Base-by-base conservation (phyloP, 2,329 filamentous ascomycete species). In the Cercospora sojina region DNA sequence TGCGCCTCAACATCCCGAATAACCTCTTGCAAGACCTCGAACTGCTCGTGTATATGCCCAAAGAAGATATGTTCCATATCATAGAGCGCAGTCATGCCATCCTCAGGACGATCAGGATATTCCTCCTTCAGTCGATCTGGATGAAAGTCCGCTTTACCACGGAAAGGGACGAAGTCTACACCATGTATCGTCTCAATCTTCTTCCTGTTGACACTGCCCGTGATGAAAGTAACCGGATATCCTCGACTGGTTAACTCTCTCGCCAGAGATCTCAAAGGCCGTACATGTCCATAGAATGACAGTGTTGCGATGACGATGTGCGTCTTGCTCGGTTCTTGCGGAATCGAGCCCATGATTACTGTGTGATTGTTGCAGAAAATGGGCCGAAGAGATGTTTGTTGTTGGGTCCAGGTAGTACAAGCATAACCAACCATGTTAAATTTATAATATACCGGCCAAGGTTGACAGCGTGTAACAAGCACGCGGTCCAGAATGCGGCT, bases 151-250 rank as follows among this genome's bases (percentile, higher is more conserved):
- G 68, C 64, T 27, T 47, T 65, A n/a, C 64, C 61, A 12, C 63
- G 69, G 5, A 78, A 69, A 0, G 77, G 69, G 23, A 81, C 71
- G 65, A 79, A 82, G 1, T 73, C 75, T 9, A 79, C 79, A 0
- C 82, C 82, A 25, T 23, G 38, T 3, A 77, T 76, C 2, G 72
- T 72, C 59, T 77, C 76, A 59, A 82, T 74, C 8, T 74, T 64
- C 2, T 73, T 67, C 55, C 79, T 72, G 70, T 79, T 83, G 7
- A 76, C 68, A 0, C 73, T 70, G 1, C 79, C 79, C 5, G 76
- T 76, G 18, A 84, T 77, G 68, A 83, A 80, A 2, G 78, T 81
- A 3, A 82, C 73, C 8, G 79, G 73, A 64, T 81, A 84, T 3
- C 81, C 82, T 5, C 77, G 73, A 10, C 72, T 68, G 12, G 80